Conservation (phyloP, 352 stramenopile species). For the Thalassiosira allenii region DNA sequence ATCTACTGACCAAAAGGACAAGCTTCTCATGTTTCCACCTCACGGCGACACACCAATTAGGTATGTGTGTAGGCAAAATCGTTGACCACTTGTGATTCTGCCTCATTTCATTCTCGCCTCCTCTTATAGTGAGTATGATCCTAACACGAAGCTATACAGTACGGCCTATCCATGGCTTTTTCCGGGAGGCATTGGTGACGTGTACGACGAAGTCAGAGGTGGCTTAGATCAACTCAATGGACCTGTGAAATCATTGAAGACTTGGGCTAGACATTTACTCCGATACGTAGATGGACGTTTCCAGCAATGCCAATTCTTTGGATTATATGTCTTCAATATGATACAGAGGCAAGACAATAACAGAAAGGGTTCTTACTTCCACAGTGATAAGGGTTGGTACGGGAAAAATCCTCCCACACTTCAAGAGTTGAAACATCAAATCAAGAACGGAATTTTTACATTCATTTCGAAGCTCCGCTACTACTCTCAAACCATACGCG, state of each 20-base stretch:
- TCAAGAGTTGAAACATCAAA: slow-evolving; percentile 22
- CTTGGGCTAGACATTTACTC: slow-evolving; percentile 46
- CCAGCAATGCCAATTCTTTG: slow-evolving; percentile 28
- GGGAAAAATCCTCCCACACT: slow-evolving; percentile 34
- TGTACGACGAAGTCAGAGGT: slow-evolving; percentile 36
- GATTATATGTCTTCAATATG: slow-evolving; percentile 40
- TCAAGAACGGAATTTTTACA: slow-evolving; percentile 2
- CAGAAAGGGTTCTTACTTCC: slow-evolving; percentile 33
- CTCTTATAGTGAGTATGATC: slow-evolving; percentile 32
- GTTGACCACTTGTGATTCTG: background rate
- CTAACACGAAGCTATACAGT: slow-evolving; percentile 14
- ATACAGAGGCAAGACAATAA: slow-evolving; percentile 38
- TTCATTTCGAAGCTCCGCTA: slow-evolving; percentile 36
- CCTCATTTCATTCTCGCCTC: too few relatives aligned
- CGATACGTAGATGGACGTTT: slow-evolving; percentile 46
- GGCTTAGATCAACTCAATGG: too few relatives aligned
- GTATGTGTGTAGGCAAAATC: slow-evolving; percentile 16
- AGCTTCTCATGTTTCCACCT: slow-evolving; percentile 20
- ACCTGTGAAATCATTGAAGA: background rate
- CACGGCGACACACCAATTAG: slow-evolving; percentile 12
- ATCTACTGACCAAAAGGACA: slow-evolving; percentile 4
- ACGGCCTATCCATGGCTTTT: slow-evolving; percentile 48
- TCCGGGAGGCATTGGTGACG: slow-evolving; percentile 35
- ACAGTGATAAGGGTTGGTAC: slow-evolving; percentile 11
- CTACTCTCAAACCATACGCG: slow-evolving; percentile 15